Conservation (phyloP, 2,329 filamentous ascomycete species). For the Talaromyces sp. region DNA sequence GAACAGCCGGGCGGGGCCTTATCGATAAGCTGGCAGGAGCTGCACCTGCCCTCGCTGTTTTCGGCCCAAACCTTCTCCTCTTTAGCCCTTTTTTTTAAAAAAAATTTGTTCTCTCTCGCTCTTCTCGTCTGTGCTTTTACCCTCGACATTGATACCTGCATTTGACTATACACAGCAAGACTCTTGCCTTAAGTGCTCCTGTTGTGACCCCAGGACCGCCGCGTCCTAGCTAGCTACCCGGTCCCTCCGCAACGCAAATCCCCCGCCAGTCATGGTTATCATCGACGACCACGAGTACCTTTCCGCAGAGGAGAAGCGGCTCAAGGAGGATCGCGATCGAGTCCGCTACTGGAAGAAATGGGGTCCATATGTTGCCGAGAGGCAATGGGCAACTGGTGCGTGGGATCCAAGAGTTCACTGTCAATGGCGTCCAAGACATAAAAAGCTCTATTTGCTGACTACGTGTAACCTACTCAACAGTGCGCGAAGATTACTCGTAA, state of each 20-base stretch:
- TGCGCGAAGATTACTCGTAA: conserved; percentile 85
- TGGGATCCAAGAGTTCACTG: not conserved
- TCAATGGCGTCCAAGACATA: not conserved
- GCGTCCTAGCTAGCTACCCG: not conserved
- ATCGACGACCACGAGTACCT: conserved; percentile 83
- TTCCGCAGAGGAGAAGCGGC: conserved; percentile 82
- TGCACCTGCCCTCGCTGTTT: not conserved
- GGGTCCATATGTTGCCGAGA: conserved; percentile 88
- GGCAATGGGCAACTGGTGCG: conserved; percentile 90
- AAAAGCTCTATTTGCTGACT: not conserved
- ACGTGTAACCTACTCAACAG: conserved; percentile 38
- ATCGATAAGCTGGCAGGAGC: not conserved
- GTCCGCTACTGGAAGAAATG: conserved; percentile 97
- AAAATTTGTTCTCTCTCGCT: not conserved
- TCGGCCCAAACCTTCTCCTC: not conserved
- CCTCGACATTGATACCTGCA: not conserved
- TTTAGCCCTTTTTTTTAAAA: not conserved
- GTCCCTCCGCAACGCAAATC: not conserved
- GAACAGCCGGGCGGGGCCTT: not conserved
- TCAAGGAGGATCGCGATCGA: conserved; percentile 77
- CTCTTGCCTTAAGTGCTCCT: not conserved
- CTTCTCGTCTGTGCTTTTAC: not conserved
- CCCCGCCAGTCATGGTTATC: conserved; percentile 64
- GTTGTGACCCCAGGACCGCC: not conserved
- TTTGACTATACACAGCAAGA: not conserved